A percentile compares a stretch with the other conserved stretches of the same genome.
phyloP scores from a whole-genome alignment of 805 yeast species.

The Lipomyces spencermartinsiae region DNA sequence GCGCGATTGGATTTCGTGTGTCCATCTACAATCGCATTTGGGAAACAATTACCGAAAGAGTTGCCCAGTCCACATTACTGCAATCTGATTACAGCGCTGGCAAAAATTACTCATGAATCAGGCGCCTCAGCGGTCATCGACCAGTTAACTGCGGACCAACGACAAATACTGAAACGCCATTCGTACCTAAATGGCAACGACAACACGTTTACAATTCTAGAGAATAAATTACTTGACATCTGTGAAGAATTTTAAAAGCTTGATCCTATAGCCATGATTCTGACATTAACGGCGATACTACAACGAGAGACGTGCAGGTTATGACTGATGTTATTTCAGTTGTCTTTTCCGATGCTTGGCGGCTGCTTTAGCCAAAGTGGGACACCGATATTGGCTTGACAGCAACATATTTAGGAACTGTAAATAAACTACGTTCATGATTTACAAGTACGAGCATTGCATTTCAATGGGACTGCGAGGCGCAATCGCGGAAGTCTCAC shows the following conservation, averaged over 20 bases:
- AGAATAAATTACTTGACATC: constrained; percentile 1
- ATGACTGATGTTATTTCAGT: not conserved
- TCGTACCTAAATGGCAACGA: constrained; percentile 6
- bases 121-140: constrained; percentile 5
- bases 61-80: constrained; percentile 3
- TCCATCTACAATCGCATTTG: not conserved
- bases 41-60: not conserved
- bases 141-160: constrained; percentile 1
- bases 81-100: not conserved
- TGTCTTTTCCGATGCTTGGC: not conserved
- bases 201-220: not conserved
- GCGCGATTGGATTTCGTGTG: constrained; percentile 4
- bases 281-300: not conserved
- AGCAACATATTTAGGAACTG: not conserved
- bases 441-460: not conserved
- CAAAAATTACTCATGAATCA: not conserved
- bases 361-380: not conserved
- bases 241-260: constrained; percentile 2
- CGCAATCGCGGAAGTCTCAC: no score
- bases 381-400: not conserved
- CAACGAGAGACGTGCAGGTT: not conserved
- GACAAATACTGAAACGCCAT: not conserved
- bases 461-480: no score
- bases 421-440: not conserved
- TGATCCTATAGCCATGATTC: not conserved